These are phyloP conservation scores for Plenodomus biglobosus DNA, from an alignment of 2,329 filamentous ascomycete species.

Conservation along the genomic window DNA sequence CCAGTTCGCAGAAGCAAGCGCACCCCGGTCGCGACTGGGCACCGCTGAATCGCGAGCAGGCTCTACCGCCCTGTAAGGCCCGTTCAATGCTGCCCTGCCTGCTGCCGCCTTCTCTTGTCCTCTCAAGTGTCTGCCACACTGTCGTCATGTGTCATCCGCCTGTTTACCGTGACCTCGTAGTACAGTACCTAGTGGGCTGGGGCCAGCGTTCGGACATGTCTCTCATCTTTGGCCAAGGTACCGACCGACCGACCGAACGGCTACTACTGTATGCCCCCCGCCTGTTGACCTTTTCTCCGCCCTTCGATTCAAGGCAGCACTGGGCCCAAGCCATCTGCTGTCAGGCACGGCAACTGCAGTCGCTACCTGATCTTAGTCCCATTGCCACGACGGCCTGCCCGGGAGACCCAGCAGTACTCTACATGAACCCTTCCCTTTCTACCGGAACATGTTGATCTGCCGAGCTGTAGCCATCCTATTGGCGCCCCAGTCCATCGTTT, in stretches of 20 bases:
- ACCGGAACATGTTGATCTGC: conserved; percentile 13
- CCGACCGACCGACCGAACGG: not conserved
- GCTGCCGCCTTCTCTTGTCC: not conserved
- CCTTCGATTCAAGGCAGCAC: not conserved
- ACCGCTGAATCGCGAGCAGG: conserved; percentile 3
- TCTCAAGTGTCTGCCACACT: too few relatives aligned
- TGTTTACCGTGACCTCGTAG: too few relatives aligned
- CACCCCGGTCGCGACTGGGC: not conserved
- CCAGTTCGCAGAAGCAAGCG: conserved; percentile 11
- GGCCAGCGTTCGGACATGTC: too few relatives aligned
- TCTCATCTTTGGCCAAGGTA: too few relatives aligned
- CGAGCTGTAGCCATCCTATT: conserved; percentile 18
- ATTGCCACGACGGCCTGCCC: conserved; percentile 9
- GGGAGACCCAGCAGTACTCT: conserved; percentile 5
- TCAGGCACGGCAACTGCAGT: conserved; percentile 9
- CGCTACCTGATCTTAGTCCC: conserved; percentile 15
- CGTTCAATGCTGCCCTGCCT: too few relatives aligned
- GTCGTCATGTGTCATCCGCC: too few relatives aligned
- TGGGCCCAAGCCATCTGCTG: conserved; percentile 3
- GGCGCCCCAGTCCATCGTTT: conserved; percentile 8
- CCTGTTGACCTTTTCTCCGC: not conserved
- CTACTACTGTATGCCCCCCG: not conserved
- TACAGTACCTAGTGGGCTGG: too few relatives aligned
- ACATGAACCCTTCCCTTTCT: conserved; percentile 7
- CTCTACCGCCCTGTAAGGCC: too few relatives aligned